Evolutionary conservation across 2,329 filamentous ascomycete genomes (phyloP), one percentile per base, ranked within the genome.

Genomic region (Boeremia exigua): DNA sequence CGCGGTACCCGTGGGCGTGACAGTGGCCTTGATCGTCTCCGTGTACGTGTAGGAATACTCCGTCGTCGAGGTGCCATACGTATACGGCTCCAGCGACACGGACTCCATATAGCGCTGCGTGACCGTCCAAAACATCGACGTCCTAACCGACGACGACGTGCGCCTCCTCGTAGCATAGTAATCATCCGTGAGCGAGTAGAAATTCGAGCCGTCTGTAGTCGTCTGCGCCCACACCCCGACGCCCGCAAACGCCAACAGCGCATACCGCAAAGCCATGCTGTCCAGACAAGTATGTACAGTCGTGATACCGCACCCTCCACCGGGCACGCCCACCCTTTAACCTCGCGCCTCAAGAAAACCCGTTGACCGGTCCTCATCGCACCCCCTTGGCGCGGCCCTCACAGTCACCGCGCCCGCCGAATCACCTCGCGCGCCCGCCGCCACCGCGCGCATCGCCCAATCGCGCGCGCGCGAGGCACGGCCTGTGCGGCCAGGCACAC

Each of bases 101-200:
- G 39, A 56, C 6, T 66, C 63, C 25, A 59, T 54, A n/a, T 58
- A 61, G 14, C 64, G 62, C 3, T 59, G 39, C 6, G 69, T 70
- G 19, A 58, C 59, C 2, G 68, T 72, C 68, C 68, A 72, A 52
- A 62, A 72, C 19, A 55, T 53, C 29, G 66, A 63, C 25, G 53
- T 37, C 15, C 36, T 56, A 5, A 5, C 19, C 19, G 19, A 3
- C 1, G 46, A 10, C 14, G 51, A 48, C 2, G 47, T 19, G 30
- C 23, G 9, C 62, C 60, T 14, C 42, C 29, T 46, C 3, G 47
- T 56, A 6, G 37, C 15, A 14, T 46, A 54, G 52, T 49, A 56
- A 29, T 56, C 42, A 7, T 50, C 47, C 36, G 53, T 28, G 7
- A 55, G 19, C 3, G 52, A 49, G 40, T 55, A 49, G 19, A 49